A percentile compares a stretch with the other conserved stretches of the same genome.
These are phyloP conservation scores for Spergularia azorica DNA, from an alignment of 179 eudicot genomes.

Conservation along the genomic window DNA sequence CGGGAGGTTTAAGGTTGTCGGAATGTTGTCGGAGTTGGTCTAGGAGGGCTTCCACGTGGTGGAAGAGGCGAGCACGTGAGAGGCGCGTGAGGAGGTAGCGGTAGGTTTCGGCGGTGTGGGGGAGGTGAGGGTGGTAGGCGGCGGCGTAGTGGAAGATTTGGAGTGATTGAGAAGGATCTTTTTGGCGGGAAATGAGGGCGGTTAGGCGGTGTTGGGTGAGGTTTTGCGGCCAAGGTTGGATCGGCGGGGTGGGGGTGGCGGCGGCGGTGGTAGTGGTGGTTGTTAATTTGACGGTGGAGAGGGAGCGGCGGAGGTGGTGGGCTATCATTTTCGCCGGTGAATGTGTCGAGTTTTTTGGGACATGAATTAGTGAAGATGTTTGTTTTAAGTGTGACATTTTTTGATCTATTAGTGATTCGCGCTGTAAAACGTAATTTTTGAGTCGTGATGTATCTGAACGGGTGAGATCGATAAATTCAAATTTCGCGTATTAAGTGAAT, in stretches of 20 bases:
- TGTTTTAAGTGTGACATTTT: too few relatives aligned
- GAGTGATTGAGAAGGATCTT: conserved; percentile 67
- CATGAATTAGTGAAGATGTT: too few relatives aligned
- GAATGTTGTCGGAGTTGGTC: conserved; percentile 25
- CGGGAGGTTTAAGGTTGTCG: conserved; percentile 52
- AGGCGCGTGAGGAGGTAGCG: conserved; percentile 61
- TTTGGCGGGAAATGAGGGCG: conserved; percentile 60
- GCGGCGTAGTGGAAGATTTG: conserved; percentile 75
- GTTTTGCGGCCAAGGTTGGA: conserved; percentile 73
- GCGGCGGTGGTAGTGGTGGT: conserved; percentile 17
- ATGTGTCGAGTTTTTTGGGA: too few relatives aligned
- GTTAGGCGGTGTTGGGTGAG: conserved; percentile 57
- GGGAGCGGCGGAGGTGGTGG: conserved; percentile 16
- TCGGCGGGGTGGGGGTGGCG: conserved; percentile 31
- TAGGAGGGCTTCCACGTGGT: conserved; percentile 48
- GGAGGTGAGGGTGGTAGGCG: conserved; percentile 53
- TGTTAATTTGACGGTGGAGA: neutral
- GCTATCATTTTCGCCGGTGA: conserved; percentile 1
- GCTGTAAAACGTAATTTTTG: too few relatives aligned
- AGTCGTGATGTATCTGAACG: too few relatives aligned
- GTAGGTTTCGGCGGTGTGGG: conserved; percentile 59
- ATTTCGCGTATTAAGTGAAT: too few relatives aligned
- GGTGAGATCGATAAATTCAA: too few relatives aligned
- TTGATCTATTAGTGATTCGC: too few relatives aligned
- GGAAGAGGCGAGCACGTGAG: conserved; percentile 68